These are phyloP conservation scores for Paracoccidioides brasiliensis DNA, from an alignment of 2,329 filamentous ascomycete species.

Conservation along the genomic window DNA sequence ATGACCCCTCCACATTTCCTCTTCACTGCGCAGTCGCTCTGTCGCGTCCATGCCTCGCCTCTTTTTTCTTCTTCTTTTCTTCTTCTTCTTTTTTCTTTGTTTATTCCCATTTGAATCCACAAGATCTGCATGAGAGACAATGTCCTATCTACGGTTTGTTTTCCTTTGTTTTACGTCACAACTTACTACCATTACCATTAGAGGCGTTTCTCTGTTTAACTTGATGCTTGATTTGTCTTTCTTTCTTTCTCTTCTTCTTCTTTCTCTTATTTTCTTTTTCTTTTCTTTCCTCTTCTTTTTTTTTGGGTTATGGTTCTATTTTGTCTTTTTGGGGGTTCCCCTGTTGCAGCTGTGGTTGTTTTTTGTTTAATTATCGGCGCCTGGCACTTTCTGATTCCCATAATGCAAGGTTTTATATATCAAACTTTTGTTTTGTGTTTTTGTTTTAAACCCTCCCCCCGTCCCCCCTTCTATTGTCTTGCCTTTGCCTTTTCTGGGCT, in stretches of 20 bases:
- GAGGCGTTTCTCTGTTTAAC: background rate
- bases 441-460: no score
- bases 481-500: no score
- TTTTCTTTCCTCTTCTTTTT: background rate
- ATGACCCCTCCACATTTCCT: background rate
- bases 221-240: background rate
- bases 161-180: conserved; percentile 5
- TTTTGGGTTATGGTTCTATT: background rate
- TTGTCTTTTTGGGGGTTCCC: no score
- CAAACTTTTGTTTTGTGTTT: no score
- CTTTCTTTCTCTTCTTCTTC: background rate
- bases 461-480: no score
- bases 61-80: conserved; percentile 6
- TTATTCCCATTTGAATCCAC: conserved; percentile 10
- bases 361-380: no score
- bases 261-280: background rate
- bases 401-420: no score
- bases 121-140: conserved; percentile 41
- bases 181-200: background rate
- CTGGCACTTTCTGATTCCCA: no score
- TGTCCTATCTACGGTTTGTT: conserved; percentile 16
- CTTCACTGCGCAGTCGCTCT: no score
- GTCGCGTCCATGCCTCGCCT: conserved; percentile 1
- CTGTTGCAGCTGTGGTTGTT: no score
- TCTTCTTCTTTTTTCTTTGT: background rate